Evolutionary conservation across 345 rosid genomes (phyloP).

Genomic region (Eucalyptus melliodora): DNA sequence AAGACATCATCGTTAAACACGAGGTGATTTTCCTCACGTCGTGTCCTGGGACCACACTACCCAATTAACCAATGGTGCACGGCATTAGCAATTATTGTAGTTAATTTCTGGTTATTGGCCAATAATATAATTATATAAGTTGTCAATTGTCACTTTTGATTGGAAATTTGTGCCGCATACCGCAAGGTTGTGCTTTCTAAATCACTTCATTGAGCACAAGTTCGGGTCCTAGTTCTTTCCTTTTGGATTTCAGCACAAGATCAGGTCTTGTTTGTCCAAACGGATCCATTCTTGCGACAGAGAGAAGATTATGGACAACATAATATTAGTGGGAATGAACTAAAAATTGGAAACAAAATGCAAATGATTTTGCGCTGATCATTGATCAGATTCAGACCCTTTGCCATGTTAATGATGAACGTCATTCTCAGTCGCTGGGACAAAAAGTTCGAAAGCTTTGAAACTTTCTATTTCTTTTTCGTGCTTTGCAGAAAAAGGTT

Average conservation of each 20-base stretch:
- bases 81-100: not conserved
- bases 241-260: not conserved
- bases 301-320: not conserved
- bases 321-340: not conserved
- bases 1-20: not conserved
- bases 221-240: not conserved
- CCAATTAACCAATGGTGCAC: not conserved
- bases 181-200: not conserved
- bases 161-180: not conserved
- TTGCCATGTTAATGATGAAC: not conserved
- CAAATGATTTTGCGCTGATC: not conserved
- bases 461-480: not conserved
- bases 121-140: not conserved
- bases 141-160: not conserved
- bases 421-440: not conserved
- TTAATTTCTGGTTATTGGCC: not conserved
- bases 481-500: conserved; percentile 2
- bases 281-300: not conserved
- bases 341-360: not conserved
- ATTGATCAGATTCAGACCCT: not conserved
- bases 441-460: not conserved
- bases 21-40: not conserved
- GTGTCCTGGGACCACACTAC: not conserved
- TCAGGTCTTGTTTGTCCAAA: not conserved
- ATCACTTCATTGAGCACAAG: not conserved